Base-by-base conservation (phyloP, 2,329 filamentous ascomycete species). In the Calonectria honghensis region DNA sequence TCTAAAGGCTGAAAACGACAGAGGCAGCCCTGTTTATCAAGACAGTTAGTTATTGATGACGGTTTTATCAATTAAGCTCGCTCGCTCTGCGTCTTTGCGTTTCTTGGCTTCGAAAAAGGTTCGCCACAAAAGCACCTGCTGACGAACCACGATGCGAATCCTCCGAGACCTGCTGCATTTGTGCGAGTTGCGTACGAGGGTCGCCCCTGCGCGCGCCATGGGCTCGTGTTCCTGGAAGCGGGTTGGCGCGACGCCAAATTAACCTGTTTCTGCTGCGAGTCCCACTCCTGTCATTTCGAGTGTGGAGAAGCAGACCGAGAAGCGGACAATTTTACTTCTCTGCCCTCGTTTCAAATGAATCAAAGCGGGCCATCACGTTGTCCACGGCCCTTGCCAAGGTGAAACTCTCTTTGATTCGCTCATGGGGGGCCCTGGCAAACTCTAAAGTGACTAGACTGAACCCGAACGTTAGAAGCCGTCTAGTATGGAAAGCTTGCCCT, bases 361-460 rank as follows among this genome's bases (percentile, higher is more conserved):
- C 57, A 29, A 41, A 27, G 57, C 57, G 57, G 57, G 57, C 24
- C 57, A 63, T 63, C 57, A 63, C 57, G 57, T 63, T 63, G 57
- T 29, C 35, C 7, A 11, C 7, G 32, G n/a, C n/a, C 57, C 57
- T 37, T 61, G 57, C 39, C 57, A 16, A 20, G n/a, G 57, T 63
- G 57, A 63, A 63, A 63, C 57, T 63, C 57, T 63, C 57, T 63
- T 63, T 63, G 57, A 63, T 63, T 63, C 57, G 57, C 24, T 45
- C 35, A 35, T 27, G 27, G 37, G 27, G 35, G 57, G 37, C 16
- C 24, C 35, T 31, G 27, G 24, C 13, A 11, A 63, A 63, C 57
- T 63, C 57, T 63, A 63, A 29, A 16, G 10, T 41, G 24, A 63
- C 39, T 16, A 18, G 16, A 13, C 35, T 5, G 35, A 24, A 18